phyloP scores from a whole-genome alignment of 768 basidiomycete genomes.

The Butyriboletus loyo region DNA sequence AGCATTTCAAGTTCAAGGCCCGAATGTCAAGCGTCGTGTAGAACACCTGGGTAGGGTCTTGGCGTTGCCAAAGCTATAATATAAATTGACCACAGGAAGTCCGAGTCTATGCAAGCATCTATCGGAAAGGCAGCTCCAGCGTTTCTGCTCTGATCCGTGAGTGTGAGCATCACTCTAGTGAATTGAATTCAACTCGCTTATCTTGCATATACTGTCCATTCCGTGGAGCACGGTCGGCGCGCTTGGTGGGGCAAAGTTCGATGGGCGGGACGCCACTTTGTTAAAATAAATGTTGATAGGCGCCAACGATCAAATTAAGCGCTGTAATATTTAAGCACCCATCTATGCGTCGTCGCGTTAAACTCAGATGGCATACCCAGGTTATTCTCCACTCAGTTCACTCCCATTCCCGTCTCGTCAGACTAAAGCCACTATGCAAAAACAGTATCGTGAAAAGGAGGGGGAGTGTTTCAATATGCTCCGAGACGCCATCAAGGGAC shows the following conservation, averaged over 20 bases:
- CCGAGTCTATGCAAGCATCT: neutral
- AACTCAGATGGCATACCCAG: neutral
- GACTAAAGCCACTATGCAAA: slow-evolving; percentile 17
- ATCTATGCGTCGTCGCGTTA: neutral
- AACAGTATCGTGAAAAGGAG: slow-evolving; percentile 24
- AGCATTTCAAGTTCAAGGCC: neutral
- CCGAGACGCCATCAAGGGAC: slow-evolving; percentile 10
- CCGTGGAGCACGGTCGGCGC: no score
- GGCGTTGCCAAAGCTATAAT: no score
- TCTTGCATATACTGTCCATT: no score
- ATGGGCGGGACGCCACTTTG: neutral
- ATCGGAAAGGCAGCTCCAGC: no score
- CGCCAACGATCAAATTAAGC: no score
- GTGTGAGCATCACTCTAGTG: no score
- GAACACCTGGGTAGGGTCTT: no score
- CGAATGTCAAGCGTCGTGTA: neutral
- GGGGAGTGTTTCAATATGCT: slow-evolving; percentile 12
- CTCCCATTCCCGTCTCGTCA: neutral
- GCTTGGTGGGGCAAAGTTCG: neutral
- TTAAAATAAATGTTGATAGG: neutral
- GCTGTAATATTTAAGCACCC: slow-evolving; percentile 1
- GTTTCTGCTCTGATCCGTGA: no score
- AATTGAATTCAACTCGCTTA: no score
- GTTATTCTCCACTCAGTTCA: neutral
- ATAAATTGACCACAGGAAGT: no score